Conservation (phyloP, 2,329 filamentous ascomycete species). For the Pseudonectria foliicola region DNA sequence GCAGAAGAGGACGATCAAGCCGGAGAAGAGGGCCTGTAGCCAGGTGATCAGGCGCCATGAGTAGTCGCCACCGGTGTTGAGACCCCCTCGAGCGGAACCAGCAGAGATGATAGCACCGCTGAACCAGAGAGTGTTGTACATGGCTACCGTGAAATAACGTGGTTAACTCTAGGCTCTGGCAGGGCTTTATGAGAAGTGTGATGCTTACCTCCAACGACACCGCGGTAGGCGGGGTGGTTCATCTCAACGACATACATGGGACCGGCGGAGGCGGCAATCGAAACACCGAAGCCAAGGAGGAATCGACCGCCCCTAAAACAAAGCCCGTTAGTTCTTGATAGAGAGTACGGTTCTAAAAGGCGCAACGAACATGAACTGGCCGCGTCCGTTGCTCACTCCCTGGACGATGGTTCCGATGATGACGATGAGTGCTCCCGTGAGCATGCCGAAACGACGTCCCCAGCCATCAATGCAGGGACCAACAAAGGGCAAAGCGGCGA, state of each 20-base stretch:
- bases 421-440: conserved; percentile 34
- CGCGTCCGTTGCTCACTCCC: conserved; percentile 29
- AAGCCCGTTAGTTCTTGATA: no score
- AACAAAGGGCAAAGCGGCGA: conserved; percentile 38
- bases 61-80: conserved; percentile 29
- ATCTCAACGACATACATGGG: conserved; percentile 42
- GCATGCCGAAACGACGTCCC: conserved; percentile 33
- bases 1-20: conserved; percentile 28
- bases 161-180: neutral
- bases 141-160: conserved; percentile 4
- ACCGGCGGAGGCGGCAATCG: conserved; percentile 37
- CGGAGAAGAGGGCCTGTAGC: conserved; percentile 37
- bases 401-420: conserved; percentile 40
- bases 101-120: conserved; percentile 43
- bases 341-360: no score
- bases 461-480: conserved; percentile 40
- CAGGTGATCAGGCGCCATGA: conserved; percentile 37
- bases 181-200: neutral
- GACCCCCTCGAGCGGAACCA: conserved; percentile 39
- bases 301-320: conserved; percentile 42
- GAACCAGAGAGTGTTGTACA: conserved; percentile 39
- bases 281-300: conserved; percentile 46
- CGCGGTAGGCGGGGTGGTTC: conserved; percentile 39
- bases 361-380: conserved; percentile 33
- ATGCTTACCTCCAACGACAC: conserved; percentile 29